Base-by-base conservation (phyloP, 2,329 filamentous ascomycete genomes). In the Fusarium siculi region DNA sequence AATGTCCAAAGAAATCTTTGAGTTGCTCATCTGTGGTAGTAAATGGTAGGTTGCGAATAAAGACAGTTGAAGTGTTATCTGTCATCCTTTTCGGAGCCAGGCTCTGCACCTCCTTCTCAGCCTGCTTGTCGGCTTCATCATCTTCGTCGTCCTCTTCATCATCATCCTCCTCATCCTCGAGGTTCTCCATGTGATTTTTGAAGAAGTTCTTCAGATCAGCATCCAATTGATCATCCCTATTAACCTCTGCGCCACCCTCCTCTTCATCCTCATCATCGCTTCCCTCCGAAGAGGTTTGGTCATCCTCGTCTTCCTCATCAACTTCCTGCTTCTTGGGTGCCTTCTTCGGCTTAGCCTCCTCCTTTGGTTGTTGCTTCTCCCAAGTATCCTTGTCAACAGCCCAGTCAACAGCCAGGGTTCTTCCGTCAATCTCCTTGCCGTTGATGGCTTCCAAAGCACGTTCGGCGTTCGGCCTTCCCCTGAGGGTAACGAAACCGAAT, bases 21-120 rank as follows among this genome's bases (percentile, higher is more conserved):
- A 99, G 89, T 54, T 90, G 88, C 57, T 95, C 92, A 77, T 99
- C 95, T 23, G 93, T 93, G 47, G 91, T 91, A 4, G 93, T 95
- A 82, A 97, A 99, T 2, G 97, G 96, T 18, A 99, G 85, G 79
- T 99, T 99, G 74, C 96, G 94, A 76, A 99, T 89, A 83, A 99
- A 99, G 19, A 98, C 83, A 1, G 95, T 98, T 40, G 90, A 90
- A 5, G 90, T 90, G 77, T 94, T 93, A 80, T 93, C 76, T 19
- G 76, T 78, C 50, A 52, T 78, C 46, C 64, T 75, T 46, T 76
- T 76, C 25, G 68, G 71, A n/a, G 76, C 76, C 52, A 81, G 79
- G 43, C 72, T 69, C 36, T 68, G 66, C 12, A 83, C 80, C 7
- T 85, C 83, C 23, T 84, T 82, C 19, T 86, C 84, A 8, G 84